phyloP scores from a whole-genome alignment of 805 yeast species.

The Saturnispora kantuleensis region DNA sequence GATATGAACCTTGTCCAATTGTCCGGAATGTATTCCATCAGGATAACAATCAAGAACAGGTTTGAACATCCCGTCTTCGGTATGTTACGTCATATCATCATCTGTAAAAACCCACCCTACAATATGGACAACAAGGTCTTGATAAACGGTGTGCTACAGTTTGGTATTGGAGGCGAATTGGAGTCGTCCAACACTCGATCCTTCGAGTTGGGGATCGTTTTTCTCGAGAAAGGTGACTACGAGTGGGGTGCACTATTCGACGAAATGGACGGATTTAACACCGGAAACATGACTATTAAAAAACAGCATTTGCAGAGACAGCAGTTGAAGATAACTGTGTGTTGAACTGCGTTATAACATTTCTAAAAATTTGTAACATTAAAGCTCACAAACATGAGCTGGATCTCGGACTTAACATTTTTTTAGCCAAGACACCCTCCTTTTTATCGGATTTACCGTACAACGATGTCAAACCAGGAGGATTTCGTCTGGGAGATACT shows the following conservation, averaged over 20 bases:
- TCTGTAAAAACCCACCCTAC: conserved; percentile 22
- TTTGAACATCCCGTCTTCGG: conserved; percentile 37
- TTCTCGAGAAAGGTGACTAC: conserved; percentile 69
- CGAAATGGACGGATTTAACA: conserved; percentile 25
- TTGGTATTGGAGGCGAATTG: conserved; percentile 34
- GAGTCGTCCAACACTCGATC: conserved; percentile 33
- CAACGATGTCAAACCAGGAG: too few species aligned
- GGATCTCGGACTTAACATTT: too few species aligned
- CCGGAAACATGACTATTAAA: conserved; percentile 17
- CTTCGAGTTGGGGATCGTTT: conserved; percentile 46
- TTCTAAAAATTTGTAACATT: too few species aligned
- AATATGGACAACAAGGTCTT: conserved; percentile 48
- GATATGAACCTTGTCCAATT: conserved; percentile 25
- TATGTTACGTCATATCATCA: conserved; percentile 50
- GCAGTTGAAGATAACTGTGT: conserved; percentile 26
- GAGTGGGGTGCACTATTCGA: conserved; percentile 69
- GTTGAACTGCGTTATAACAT: neutral
- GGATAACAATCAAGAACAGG: conserved; percentile 41
- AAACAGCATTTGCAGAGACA: conserved; percentile 31
- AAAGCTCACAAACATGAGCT: too few species aligned
- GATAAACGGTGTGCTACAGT: conserved; percentile 65
- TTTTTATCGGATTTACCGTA: too few species aligned
- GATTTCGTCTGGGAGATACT: neutral
- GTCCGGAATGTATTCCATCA: conserved; percentile 44
- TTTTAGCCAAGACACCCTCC: too few species aligned